These are phyloP conservation scores for Chaetomium globosum DNA, from an alignment of 2,329 filamentous ascomycete species.

Conservation along the genomic window DNA sequence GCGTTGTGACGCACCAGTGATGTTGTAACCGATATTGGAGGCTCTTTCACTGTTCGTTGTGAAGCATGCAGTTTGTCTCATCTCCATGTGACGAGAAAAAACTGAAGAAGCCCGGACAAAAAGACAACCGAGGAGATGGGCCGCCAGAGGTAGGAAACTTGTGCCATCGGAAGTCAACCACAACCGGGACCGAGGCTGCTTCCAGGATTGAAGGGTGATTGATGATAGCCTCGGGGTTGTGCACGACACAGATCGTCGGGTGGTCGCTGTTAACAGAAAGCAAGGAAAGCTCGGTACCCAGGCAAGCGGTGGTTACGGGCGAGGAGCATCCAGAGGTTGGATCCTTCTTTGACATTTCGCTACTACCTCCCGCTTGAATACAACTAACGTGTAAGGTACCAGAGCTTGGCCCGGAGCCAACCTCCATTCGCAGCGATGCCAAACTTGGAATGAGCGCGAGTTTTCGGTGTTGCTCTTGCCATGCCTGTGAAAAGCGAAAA, in stretches of 20 bases:
- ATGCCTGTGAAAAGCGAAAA: background rate
- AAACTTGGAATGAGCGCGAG: conserved; percentile 1
- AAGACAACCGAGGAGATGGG: background rate
- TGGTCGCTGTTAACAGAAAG: background rate
- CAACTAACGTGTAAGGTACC: background rate
- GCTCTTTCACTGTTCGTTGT: background rate
- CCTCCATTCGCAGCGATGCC: background rate
- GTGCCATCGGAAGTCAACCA: background rate
- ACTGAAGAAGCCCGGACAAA: background rate
- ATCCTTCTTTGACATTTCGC: background rate
- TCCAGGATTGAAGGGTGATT: background rate
- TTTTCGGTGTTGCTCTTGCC: conserved; percentile 10
- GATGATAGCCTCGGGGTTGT: too few species aligned
- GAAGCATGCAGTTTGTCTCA: background rate
- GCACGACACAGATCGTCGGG: too few species aligned
- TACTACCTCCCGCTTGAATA: background rate
- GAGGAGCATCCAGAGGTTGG: background rate
- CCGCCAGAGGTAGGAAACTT: background rate
- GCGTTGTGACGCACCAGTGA: background rate
- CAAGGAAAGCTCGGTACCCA: background rate
- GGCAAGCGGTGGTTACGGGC: background rate
- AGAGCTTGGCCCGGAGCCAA: background rate
- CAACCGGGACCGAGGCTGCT: background rate
- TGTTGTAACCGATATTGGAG: background rate
- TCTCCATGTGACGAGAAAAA: background rate